Base-by-base conservation (phyloP, 805 yeast genomes). In the Pichia nanzhaoensis region DNA sequence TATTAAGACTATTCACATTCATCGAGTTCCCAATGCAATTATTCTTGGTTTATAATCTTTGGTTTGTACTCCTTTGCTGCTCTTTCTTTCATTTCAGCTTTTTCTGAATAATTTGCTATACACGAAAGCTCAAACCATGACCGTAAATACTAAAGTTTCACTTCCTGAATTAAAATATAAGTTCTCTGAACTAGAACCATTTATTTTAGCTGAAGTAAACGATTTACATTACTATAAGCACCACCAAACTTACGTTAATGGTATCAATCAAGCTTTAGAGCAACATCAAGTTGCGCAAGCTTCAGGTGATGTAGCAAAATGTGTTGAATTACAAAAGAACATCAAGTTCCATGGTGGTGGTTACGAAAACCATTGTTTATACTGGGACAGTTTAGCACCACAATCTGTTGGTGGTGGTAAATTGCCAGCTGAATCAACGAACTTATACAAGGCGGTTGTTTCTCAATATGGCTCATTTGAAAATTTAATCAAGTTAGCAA, bases 321-420 rank as follows among this genome's bases (percentile, higher is more conserved):
- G 82, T 41, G 73, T 82, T 57, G 77, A 72, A 53, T 70, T 86
- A 53, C 84, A 83, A 64, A 84, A 84, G 57, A 70, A 75, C 55
- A 78, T 89, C 71, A 88, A 85, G 63, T 88, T 88, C 79, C 90
- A 88, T 66, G 93, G 93, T 55, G 96, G 96, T 64, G 96, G 96
- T 27, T 85, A 72, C 71, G 70, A 82, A 60, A 88, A 88, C 78
- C 96, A 88, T 70, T 71, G 79, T 53, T 69, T 88, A 54, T 88
- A 84, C 76, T 88, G 95, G 95, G 83, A 84, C 66, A 84, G 82
- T 69, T 72, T 88, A 61, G 84, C 95, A 18, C 96, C 96, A 33
- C 67, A 63, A 39, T 73, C 76, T 44, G 70, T 71, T 48, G 86
- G 87, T 47, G 96, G 96, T 60, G 97, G 96, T 60, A 72, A 73